These are phyloP conservation scores for Candida sanyiensis DNA, from an alignment of 805 yeast genomes.

Conservation along the genomic window DNA sequence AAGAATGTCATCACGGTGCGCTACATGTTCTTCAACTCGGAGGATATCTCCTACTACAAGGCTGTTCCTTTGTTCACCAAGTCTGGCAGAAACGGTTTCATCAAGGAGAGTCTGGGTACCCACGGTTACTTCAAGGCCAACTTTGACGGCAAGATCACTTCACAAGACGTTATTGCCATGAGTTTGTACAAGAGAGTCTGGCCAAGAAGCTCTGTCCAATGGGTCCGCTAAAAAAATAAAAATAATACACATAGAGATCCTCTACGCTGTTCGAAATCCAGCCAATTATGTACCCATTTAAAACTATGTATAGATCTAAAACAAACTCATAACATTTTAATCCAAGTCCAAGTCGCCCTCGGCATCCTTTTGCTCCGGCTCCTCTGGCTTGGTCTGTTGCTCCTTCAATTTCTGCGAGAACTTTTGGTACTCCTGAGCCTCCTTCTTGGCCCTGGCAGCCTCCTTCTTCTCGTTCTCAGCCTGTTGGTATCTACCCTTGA, in stretches of 20 bases:
- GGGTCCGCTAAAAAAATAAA: conserved; percentile 28
- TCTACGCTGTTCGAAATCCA: too few species aligned
- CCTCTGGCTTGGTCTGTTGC: conserved; percentile 21
- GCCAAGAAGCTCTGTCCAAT: conserved; percentile 52
- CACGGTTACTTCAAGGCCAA: conserved; percentile 97
- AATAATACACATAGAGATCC: not conserved
- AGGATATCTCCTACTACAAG: conserved; percentile 85
- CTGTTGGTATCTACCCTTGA: conserved; percentile 90
- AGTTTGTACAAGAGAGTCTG: conserved; percentile 88
- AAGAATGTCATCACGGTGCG: conserved; percentile 86
- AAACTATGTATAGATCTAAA: conserved; percentile 2
- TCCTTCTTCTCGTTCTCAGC: conserved; percentile 95
- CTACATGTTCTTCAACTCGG: conserved; percentile 93
- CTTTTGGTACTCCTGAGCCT: conserved; percentile 60
- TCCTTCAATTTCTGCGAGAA: conserved; percentile 30
- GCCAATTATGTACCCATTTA: too few species aligned
- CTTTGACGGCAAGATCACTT: conserved; percentile 82
- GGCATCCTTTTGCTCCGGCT: conserved; percentile 26
- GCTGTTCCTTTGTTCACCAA: conserved; percentile 90
- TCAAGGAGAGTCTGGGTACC: conserved; percentile 93
- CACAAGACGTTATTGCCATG: conserved; percentile 94
- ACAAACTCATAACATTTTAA: conserved; percentile 10
- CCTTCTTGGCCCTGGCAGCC: conserved; percentile 79
- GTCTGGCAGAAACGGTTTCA: conserved; percentile 89
- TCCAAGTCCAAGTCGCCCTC: conserved; percentile 38